These are phyloP conservation scores for Starmerella asiatica DNA, from an alignment of 805 yeast genomes.

Conservation along the genomic window DNA sequence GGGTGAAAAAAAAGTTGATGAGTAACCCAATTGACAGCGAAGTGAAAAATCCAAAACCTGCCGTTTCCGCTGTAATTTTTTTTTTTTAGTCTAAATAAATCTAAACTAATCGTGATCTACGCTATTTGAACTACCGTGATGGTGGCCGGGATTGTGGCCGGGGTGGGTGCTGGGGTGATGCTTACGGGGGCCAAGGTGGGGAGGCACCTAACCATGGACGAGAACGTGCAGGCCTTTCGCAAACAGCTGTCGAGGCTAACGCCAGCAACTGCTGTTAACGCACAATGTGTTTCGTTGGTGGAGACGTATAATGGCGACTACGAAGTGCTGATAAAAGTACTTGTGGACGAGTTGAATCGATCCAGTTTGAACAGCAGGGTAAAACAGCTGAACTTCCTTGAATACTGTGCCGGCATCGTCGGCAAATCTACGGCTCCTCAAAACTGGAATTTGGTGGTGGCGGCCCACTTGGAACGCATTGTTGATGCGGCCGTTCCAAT, in stretches of 20 bases:
- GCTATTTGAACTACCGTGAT: too few species aligned
- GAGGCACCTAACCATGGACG: background rate
- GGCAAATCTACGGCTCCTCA: conserved; percentile 7
- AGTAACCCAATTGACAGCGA: background rate
- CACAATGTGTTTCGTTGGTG: conserved; percentile 21
- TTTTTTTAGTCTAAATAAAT: too few species aligned
- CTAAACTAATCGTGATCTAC: too few species aligned
- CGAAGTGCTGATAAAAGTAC: conserved; percentile 56
- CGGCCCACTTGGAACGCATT: conserved; percentile 9
- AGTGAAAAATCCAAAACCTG: too few species aligned
- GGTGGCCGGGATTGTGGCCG: too few species aligned
- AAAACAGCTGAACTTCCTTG: conserved; percentile 57
- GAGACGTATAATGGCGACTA: conserved; percentile 36
- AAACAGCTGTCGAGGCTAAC: conserved; percentile 51
- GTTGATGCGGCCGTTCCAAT: conserved; percentile 20
- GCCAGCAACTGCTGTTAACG: conserved; percentile 36
- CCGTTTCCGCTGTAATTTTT: too few species aligned
- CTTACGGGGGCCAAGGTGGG: too few species aligned
- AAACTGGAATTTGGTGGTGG: conserved; percentile 5
- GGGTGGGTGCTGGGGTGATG: too few species aligned
- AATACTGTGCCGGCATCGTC: conserved; percentile 33
- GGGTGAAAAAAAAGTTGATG: background rate
- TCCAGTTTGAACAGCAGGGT: conserved; percentile 42
- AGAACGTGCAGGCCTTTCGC: conserved; percentile 72
- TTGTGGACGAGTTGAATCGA: conserved; percentile 43